Base-by-base conservation (phyloP, 768 basidiomycete species). In the Sporobolomyces pararoseus region DNA sequence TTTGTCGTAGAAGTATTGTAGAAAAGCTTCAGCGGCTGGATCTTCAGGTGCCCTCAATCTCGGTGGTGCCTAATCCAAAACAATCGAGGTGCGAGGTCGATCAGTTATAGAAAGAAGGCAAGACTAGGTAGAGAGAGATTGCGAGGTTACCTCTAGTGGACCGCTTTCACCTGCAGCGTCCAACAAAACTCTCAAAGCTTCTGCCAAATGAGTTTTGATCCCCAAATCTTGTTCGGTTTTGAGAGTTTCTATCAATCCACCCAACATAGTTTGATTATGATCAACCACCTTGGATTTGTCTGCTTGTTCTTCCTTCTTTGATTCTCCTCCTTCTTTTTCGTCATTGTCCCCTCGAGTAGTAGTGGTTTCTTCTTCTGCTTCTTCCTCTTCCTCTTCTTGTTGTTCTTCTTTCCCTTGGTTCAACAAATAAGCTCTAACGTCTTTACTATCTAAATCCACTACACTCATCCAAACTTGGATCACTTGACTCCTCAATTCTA, bases 1-100 rank as follows among this genome's bases (percentile, higher is more conserved):
- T 74, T 85, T 83, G 79, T 91, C 91, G 82, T 97, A 97, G 80
- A 97, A 95, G 78, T 91, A 91, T 46, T 93, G 89, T 77, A 94
- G 82, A 82, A 93, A 99, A 65, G 86, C 85, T 79, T 98, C 96
- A 2, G 88, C 88, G 42, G 86, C 85, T 9, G 89, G 88, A 59
- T 76, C 76, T 53, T 89, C 91, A 7, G 63, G 81, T 76, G 44
- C 37, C 7, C 87, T 86, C 32, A 70, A 31, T 13, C 78, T 65
- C 4, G 70, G 72, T 16, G 74, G 66, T 35, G 81, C 83, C 79
- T 80, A 47, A 58, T 47, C 39, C 65, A 63, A 62, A 34, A 65
- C 55, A 34, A 14, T 57, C 52, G 31, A 63, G 47, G 54, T 57
- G 9, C 37, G 54, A 44, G 32, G 54, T 58, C 50, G 54, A 31